These are phyloP conservation scores for Quercus lobata DNA, from an alignment of 331 rosid species.

Conservation along the genomic window DNA sequence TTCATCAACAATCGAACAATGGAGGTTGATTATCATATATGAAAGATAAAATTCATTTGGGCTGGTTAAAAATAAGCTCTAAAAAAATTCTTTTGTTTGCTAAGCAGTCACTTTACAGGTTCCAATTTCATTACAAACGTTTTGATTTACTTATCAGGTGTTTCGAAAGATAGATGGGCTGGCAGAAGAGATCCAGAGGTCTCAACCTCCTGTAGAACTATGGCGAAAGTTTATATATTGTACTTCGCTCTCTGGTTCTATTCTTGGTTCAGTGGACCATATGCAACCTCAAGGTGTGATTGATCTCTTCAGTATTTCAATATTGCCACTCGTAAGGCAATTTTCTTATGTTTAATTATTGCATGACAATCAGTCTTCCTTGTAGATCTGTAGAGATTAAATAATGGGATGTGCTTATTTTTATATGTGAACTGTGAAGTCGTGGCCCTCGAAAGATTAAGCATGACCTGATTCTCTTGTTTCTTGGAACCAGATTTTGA, in stretches of 20 bases:
- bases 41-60: conserved; percentile 1
- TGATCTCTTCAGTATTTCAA: conserved; percentile 5
- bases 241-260: conserved; percentile 79
- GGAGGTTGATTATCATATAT: conserved; percentile 61
- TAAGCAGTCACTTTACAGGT: background rate
- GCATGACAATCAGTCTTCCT: background rate
- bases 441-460: background rate
- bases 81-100: background rate
- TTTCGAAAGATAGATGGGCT: conserved; percentile 84
- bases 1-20: conserved; percentile 74
- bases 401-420: background rate
- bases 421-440: background rate
- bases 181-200: conserved; percentile 80
- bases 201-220: conserved; percentile 87
- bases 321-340: background rate
- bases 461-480: conserved; percentile 27
- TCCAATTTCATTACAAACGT: conserved; percentile 22
- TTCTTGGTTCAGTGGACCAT: conserved; percentile 94
- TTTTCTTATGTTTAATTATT: background rate
- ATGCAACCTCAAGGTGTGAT: conserved; percentile 89
- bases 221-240: conserved; percentile 96
- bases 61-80: background rate
- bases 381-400: background rate
- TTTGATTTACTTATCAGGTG: conserved; percentile 44
- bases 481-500: conserved; percentile 65